Conservation (phyloP, 352 stramenopile genomes). For the Globisporangium echinulatum region DNA sequence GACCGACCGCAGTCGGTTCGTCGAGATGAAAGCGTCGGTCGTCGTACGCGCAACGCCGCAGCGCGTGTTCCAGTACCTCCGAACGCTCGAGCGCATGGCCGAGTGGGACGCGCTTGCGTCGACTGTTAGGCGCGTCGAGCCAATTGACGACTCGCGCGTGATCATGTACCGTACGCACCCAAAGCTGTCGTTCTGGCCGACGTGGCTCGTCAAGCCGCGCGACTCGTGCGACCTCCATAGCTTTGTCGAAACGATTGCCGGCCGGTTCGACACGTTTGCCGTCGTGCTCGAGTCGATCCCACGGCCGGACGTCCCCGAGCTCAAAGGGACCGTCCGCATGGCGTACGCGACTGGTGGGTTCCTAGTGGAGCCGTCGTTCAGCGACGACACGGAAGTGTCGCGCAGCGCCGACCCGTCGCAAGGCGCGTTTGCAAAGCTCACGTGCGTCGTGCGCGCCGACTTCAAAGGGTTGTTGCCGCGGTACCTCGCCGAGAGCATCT, state of each 20-base stretch:
- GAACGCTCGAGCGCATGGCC: constrained; percentile 31
- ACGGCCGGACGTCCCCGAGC: constrained; percentile 54
- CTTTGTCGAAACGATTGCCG: constrained; percentile 59
- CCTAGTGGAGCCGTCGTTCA: constrained; percentile 45
- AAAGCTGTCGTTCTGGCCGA: constrained; percentile 70
- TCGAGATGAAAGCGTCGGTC: constrained; percentile 73
- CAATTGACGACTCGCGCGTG: constrained; percentile 52
- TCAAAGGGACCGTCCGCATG: constrained; percentile 67
- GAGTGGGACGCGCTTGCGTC: constrained; percentile 32
- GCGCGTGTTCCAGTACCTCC: constrained; percentile 55
- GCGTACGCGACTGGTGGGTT: constrained; percentile 66
- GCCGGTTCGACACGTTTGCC: constrained; percentile 48
- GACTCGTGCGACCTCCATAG: constrained; percentile 78
- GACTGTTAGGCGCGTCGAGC: constrained; percentile 49
- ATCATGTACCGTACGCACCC: constrained; percentile 64
- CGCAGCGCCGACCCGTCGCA: constrained; percentile 5
- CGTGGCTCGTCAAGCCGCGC: constrained; percentile 72
- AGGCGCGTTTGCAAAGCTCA: constrained; percentile 32
- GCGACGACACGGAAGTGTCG: constrained; percentile 17
- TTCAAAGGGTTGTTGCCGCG: constrained; percentile 60
- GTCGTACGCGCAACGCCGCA: constrained; percentile 34
- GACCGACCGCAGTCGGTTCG: constrained; percentile 36
- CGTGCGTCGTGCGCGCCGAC: constrained; percentile 46
- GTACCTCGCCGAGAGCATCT: constrained; percentile 70
- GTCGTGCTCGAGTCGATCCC: constrained; percentile 68